These are phyloP conservation scores for Aspergillus coremiiformis DNA, from an alignment of 495 filamentous ascomycete species.

Conservation along the genomic window DNA sequence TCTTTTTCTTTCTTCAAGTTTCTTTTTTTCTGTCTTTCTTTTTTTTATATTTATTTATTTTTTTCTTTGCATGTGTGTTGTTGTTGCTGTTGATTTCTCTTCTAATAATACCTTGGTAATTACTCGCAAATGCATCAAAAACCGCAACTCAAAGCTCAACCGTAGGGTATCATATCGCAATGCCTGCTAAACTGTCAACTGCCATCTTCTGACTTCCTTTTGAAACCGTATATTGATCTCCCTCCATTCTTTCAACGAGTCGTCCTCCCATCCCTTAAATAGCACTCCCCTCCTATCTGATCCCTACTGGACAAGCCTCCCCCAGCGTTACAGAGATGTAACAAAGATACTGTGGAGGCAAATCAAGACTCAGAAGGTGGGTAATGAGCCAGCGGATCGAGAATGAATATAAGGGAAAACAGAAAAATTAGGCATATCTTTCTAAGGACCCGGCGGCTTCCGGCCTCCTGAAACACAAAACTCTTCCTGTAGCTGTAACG, in stretches of 20 bases:
- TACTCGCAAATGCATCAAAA: constrained; percentile 25
- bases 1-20: no score
- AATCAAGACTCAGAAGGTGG: not conserved
- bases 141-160: constrained; percentile 34
- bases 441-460: constrained; percentile 9
- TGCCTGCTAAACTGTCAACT: constrained; percentile 44
- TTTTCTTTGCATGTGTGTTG: no score
- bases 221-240: constrained; percentile 3
- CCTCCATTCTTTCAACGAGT: not conserved
- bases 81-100: no score
- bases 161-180: constrained; percentile 48
- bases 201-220: constrained; percentile 30
- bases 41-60: constrained; percentile 7
- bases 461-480: constrained; percentile 13
- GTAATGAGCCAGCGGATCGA: not conserved
- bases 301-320: not conserved
- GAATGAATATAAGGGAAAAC: constrained; percentile 2
- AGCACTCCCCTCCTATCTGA: not conserved
- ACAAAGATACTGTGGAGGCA: not conserved
- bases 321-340: not conserved
- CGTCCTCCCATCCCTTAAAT: not conserved
- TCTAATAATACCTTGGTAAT: not conserved
- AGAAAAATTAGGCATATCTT: constrained; percentile 14
- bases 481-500: constrained; percentile 17
- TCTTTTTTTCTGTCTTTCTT: not conserved